Evolutionary conservation across 2,329 filamentous ascomycete species (phyloP), one percentile per base, ranked within the genome.

Genomic region (Pestalotiopsis sp.): DNA sequence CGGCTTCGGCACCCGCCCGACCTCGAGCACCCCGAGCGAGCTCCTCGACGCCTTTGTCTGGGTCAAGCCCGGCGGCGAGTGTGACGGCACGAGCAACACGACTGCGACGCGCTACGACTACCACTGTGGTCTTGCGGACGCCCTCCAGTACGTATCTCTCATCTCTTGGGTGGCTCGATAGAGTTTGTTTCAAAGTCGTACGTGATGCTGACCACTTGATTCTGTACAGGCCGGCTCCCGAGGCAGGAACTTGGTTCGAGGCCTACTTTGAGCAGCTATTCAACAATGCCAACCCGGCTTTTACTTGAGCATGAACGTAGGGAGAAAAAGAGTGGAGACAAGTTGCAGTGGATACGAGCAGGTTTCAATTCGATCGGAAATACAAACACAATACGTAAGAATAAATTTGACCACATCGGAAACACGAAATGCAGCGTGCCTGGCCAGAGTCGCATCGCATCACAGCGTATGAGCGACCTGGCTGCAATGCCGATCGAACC

Each of bases 241-340:
- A 93, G 78, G 90, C 91, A 10, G 91, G 91, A 38, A 80, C 83
- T 9, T 93, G 90, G 90, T 91, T 91, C 78, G 79, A 88, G 77
- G 84, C 82, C 17, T 89, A 88, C 79, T 88, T 88, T 71, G 85
- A 83, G 76, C 84, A 86, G 77, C 79, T 89, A 1, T 81, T 88
- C 67, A 81, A 79, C 66, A 88, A 88, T 70, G 85, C 86, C 66
- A 85, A 86, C 74, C 86, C 86, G n/a, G 74, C 84, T 13, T 86
- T 87, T 71, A 80, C 76, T 40, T 71, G 68, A 68, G 40, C 3
- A 20, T 38, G 13, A 10, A n/a, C 5, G 14, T 6, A 7, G 6
- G 22, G 30, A n/a, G 10, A 14, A 9, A 14, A n/a, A 20, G n/a
- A 22, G 17, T 20, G n/a, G 14, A 17, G 40, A 13, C 24, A 13